Evolutionary conservation across 352 stramenopile species (phyloP), one percentile per base, ranked within the genome.

Genomic region (Phytophthora fragariaefolia): DNA sequence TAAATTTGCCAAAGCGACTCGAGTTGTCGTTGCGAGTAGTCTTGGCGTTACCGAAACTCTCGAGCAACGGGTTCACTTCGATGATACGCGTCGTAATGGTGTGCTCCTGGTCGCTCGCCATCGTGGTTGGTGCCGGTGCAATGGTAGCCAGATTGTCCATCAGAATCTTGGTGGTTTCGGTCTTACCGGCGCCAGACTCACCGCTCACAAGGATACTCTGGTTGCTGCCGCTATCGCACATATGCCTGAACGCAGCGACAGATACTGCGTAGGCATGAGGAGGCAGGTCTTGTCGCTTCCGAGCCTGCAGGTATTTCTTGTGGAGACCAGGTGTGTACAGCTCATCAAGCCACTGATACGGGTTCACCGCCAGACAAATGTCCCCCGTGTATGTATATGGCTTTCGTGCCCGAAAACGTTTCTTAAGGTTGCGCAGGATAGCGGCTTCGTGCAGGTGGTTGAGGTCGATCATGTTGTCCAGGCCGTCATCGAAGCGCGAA

Each of bases 21-120:
- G 90, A 98, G 74, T 99, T 99, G 82, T 99, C 93, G 76, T 99
- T 99, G 23, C 97, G 87, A 13, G 97, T 89, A 2, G 97, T 99
- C 63, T 97, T 97, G 27, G 97, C 96, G 75, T 99, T 99, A 28
- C 98, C 98, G 73, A 99, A 99, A 26, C 93, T 96, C 80, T 99
- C 98, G 8, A 99, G 87, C 46, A 99, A 82, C 23, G 98, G 97
- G 71, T 99, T 99, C 18, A 97, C 96, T 42, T 98, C 91, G 12
- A 99, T 82, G 55, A 99, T 98, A 42, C 92, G 83, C 22, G 93
- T 96, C 4, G 77, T 84, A 50, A 97, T 87, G 71, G 27, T 73
- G 47, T 66, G 9, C 26, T 78, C 69, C 18, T 61, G 56, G 15
- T 80, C 57, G 24, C 56, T 58, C 6, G 3, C 36, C 28, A 46